A percentile compares a stretch with the other conserved stretches of the same genome.
These are phyloP conservation scores for Rhizophagus sp. DNA, from an alignment of 192 early-diverging fungal genomes.

Conservation along the genomic window DNA sequence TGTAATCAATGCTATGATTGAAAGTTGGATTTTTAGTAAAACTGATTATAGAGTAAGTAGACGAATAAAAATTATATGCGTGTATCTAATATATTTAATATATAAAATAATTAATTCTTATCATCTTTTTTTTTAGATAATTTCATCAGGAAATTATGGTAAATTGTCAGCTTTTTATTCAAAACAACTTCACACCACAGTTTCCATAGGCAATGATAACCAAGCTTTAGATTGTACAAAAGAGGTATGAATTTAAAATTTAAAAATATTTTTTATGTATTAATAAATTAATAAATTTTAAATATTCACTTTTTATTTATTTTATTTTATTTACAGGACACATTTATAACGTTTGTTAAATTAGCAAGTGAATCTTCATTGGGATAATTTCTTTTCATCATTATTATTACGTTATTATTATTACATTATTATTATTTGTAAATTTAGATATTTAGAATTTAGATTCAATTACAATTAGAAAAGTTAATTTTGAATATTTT, in stretches of 20 bases:
- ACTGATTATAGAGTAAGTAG: slow-evolving; percentile 47
- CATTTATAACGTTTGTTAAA: slow-evolving; percentile 2
- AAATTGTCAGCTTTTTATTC: slow-evolving; percentile 47
- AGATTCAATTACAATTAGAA: no score
- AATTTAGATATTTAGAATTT: no score
- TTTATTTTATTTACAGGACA: neutral
- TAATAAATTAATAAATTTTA: neutral
- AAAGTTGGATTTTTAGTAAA: slow-evolving; percentile 46
- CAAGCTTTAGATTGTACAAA: neutral
- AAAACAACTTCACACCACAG: slow-evolving; percentile 20
- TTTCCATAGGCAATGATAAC: neutral
- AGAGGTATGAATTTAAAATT: neutral
- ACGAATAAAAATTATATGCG: neutral
- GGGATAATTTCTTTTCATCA: no score
- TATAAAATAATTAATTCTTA: neutral
- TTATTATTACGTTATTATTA: no score
- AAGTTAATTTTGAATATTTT: no score
- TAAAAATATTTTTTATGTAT: neutral
- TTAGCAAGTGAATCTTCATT: neutral
- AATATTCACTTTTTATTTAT: neutral
- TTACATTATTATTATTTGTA: no score
- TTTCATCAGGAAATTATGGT: slow-evolving; percentile 35
- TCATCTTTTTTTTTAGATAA: neutral
- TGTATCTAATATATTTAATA: neutral
- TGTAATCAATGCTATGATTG: slow-evolving; percentile 42